Base-by-base conservation (phyloP, 1,284 basidiomycete species). In the Cryptococcus hybrid region DNA sequence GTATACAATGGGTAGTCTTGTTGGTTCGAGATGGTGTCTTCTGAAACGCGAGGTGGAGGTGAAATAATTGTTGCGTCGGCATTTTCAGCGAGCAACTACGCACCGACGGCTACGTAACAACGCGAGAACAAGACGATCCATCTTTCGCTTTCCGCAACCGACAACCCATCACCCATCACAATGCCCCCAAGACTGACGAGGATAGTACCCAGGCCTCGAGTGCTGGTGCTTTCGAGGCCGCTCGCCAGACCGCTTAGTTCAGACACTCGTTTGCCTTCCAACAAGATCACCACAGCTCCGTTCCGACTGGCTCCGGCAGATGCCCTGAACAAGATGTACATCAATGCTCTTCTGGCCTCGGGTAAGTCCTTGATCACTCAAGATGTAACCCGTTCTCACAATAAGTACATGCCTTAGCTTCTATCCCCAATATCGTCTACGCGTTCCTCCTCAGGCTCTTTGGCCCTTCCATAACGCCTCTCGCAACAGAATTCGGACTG, bases 361-460 rank as follows among this genome's bases (percentile, higher is more conserved):
- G 65, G 64, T 65, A 48, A 56, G 66, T 45, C 36, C 13, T 47
- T 18, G 18, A 15, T 12, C 9, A 34, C 18, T 45, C 3, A 37
- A 9, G 15, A 7, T 5, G 5, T 47, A 45, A 52, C 34, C 1
- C 24, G 39, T 30, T 30, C 51, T 43, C 15, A 7, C 40, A 2
- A 15, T 5, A 40, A 8, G 11, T 5, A 39, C 15, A 13, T 48
- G 8, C 12, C 46, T 1, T 48, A 65, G 67, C 62, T 11, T 48
- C 54, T 1, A 46, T 62, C 15, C 49, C 58, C 5, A 75, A 74
- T 52, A 51, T 71, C 18, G 42, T 70, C 18, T 61, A 64, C 18
- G 68, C 69, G 2, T 56, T 53, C 5, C 53, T 65, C 15, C 53
- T 72, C 80, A 57, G 59, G 4, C 2, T 70, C 3, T 70, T 74